A percentile compares a stretch with the other conserved stretches of the same genome.
These are phyloP conservation scores for Boletus speciosus DNA, from an alignment of 768 basidiomycete species.

Conservation along the genomic window DNA sequence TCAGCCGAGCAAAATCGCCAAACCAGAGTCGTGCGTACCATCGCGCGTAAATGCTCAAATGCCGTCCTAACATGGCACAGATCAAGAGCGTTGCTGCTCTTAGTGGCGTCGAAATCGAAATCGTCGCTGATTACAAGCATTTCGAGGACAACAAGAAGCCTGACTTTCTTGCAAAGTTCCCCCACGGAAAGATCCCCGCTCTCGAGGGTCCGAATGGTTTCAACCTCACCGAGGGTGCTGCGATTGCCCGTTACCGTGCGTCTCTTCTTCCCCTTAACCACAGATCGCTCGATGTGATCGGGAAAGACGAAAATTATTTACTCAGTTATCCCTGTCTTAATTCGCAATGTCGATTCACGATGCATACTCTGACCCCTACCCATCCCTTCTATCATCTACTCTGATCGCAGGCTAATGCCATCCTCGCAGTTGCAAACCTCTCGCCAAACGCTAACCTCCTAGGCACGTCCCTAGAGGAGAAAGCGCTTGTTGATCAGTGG, in stretches of 20 bases:
- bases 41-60: neutral
- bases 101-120: slow-evolving; percentile 54
- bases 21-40: slow-evolving; percentile 44
- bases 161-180: slow-evolving; percentile 72
- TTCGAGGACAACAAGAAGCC: slow-evolving; percentile 65
- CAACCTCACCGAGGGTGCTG: slow-evolving; percentile 68
- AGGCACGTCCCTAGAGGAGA: slow-evolving; percentile 59
- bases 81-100: slow-evolving; percentile 57
- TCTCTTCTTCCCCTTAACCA: slow-evolving; percentile 22
- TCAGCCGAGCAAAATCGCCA: slow-evolving; percentile 36
- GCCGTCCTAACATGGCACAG: slow-evolving; percentile 26
- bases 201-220: slow-evolving; percentile 75
- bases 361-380: slow-evolving; percentile 5
- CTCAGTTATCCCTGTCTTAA: slow-evolving; percentile 78
- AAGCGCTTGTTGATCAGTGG: slow-evolving; percentile 86
- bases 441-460: slow-evolving; percentile 79
- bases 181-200: slow-evolving; percentile 81
- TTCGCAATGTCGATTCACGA: slow-evolving; percentile 48
- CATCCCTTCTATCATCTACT: neutral
- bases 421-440: slow-evolving; percentile 61
- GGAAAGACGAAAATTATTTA: slow-evolving; percentile 23
- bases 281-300: slow-evolving; percentile 12
- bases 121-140: slow-evolving; percentile 54
- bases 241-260: slow-evolving; percentile 90
- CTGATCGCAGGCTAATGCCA: slow-evolving; percentile 15